Percentiles rank a stretch among this genome's conserved stretches.
Evolutionary conservation across 208 protist species (phyloP).

Genomic region (Wallacemonas sp.): DNA sequence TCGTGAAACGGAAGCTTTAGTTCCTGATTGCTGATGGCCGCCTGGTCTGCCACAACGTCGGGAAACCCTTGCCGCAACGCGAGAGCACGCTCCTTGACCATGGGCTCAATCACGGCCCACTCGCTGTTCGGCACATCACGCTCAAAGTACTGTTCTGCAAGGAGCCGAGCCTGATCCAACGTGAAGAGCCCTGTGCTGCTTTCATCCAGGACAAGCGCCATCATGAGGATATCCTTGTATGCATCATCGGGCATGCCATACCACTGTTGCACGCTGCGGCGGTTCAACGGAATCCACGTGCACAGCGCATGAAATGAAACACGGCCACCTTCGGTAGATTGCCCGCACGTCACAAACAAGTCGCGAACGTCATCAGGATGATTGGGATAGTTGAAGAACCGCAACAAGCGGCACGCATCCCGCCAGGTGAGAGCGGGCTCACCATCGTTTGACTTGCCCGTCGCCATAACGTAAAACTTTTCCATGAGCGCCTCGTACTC

Average conservation of each 20-base stretch:
- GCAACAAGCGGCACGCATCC: conserved; percentile 53
- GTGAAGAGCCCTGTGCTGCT: conserved; percentile 59
- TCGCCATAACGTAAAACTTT: conserved; percentile 48
- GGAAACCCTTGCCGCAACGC: conserved; percentile 39
- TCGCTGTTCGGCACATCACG: conserved; percentile 38
- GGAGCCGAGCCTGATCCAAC: conserved; percentile 39
- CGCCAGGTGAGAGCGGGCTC: conserved; percentile 40
- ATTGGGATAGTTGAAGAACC: conserved; percentile 63
- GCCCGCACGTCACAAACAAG: conserved; percentile 40
- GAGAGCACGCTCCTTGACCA: conserved; percentile 29
- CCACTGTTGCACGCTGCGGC: conserved; percentile 40
- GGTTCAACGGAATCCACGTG: conserved; percentile 49
- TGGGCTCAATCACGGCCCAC: conserved; percentile 34
- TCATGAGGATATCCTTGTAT: conserved; percentile 42
- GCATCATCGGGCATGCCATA: conserved; percentile 40
- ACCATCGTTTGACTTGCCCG: conserved; percentile 3
- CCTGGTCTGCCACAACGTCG: background rate
- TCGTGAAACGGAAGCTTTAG: conserved; percentile 60
- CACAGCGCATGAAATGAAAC: conserved; percentile 51
- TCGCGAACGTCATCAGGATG: conserved; percentile 59
- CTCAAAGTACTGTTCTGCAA: conserved; percentile 65
- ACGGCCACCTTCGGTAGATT: conserved; percentile 26
- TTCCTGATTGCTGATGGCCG: background rate
- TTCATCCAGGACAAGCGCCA: conserved; percentile 52
- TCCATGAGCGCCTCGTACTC: conserved; percentile 43